Evolutionary conservation across 495 filamentous ascomycete species (phyloP), one percentile per base, ranked within the genome.

Genomic region (Penicillium dipodomyicola): DNA sequence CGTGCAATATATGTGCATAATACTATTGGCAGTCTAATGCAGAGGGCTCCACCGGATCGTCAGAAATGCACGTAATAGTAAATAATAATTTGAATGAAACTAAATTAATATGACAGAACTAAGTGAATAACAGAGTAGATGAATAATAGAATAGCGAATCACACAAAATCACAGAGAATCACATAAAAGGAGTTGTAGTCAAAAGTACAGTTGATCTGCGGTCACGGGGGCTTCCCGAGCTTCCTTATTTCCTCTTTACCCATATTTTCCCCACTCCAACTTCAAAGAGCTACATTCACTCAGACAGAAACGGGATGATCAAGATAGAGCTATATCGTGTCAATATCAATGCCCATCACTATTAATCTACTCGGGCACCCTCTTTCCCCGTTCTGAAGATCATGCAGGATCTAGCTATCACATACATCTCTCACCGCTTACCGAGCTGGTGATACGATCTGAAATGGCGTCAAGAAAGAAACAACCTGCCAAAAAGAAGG

Each of bases 381-480:
- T 27, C 41, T 22, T 3, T 10, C 11, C 11, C 20, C 12, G 4
- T 45, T 27, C 19, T 30, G 23, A 10, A 32, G n/a, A 48, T 25
- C 45, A 48, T 48, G 45, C 27, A 48, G 43, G n/a, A 29, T 30
- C 27, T 5, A 30, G n/a, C 15, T 19, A 20, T 32, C 29, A 48
- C 10, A 48, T 48, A 48, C 17, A 32, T 20, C 17, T 48, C 45
- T 30, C 45, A 14, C 17, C 45, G 29, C 25, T 33, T 48, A 33
- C 45, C 43, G 3, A 6, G 11, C 11, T 5, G 25, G 44, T 48
- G 27, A 48, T 48, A 33, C 32, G 45, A 42, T 23, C 40, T 40
- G 15, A 56, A 49, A 73, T 72, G 71, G 57, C 65, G 9, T 59
- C 69, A n/a, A 58, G 57, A 42, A 69, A 57, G 20, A 70, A 69